Evolutionary conservation across 1,284 basidiomycete species (phyloP).

Genomic region (Malassezia brasiliensis): DNA sequence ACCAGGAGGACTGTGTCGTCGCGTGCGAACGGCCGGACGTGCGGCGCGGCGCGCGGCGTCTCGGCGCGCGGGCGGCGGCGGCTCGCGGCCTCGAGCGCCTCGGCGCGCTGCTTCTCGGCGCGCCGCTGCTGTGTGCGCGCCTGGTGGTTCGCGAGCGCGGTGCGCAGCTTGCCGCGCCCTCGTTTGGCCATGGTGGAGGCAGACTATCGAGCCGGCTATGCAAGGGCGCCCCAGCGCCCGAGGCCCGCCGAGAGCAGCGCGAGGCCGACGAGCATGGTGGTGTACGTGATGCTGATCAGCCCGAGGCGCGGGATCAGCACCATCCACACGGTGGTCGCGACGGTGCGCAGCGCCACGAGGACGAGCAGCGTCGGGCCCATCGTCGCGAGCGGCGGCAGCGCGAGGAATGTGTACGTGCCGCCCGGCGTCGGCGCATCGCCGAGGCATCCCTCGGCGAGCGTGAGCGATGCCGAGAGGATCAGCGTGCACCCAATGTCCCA

Average conservation of each 20-base stretch:
- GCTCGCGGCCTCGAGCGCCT: slow-evolving; percentile 9
- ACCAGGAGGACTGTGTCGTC: slow-evolving; percentile 75
- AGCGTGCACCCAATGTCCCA: slow-evolving; percentile 38
- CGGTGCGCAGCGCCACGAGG: slow-evolving; percentile 29
- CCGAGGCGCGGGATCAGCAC: slow-evolving; percentile 28
- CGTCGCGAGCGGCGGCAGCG: slow-evolving; percentile 22
- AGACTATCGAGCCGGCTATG: neutral
- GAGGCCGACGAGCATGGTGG: slow-evolving; percentile 32
- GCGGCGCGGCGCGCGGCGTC: neutral
- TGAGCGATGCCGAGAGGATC: slow-evolving; percentile 31
- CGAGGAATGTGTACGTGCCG: slow-evolving; percentile 16
- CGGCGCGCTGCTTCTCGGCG: slow-evolving; percentile 31
- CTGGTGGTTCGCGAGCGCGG: slow-evolving; percentile 12
- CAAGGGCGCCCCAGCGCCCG: slow-evolving; percentile 30
- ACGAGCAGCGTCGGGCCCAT: slow-evolving; percentile 22
- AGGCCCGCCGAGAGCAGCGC: slow-evolving; percentile 29
- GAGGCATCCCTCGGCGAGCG: slow-evolving; percentile 27
- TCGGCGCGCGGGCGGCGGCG: slow-evolving; percentile 25
- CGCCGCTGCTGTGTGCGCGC: slow-evolving; percentile 10
- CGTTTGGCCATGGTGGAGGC: slow-evolving; percentile 13
- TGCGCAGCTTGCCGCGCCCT: slow-evolving; percentile 13
- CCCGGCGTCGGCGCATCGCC: slow-evolving; percentile 18
- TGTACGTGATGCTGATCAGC: slow-evolving; percentile 34
- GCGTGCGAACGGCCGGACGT: slow-evolving; percentile 60
- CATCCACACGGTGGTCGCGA: slow-evolving; percentile 32